A percentile compares a stretch with the other conserved stretches of the same genome.
These are phyloP conservation scores for Glomus cerebriforme DNA, from an alignment of 192 early-diverging fungal genomes.

Conservation along the genomic window DNA sequence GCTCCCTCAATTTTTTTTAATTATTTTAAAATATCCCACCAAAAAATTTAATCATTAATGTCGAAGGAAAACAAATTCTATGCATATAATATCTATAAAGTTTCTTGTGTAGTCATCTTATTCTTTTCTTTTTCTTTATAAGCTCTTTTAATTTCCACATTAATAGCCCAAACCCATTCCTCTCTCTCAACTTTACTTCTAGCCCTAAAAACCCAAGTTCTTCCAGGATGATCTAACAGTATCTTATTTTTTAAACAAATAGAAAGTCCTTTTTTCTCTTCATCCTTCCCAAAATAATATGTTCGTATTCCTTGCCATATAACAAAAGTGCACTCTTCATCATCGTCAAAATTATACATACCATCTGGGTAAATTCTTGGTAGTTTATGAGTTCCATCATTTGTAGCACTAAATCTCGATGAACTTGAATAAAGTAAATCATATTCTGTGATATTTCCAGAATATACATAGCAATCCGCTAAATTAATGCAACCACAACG, in stretches of 20 bases:
- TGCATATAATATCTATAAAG: no score
- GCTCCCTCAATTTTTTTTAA: no score
- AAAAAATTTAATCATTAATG: no score
- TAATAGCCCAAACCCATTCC: slow-evolving; percentile 46
- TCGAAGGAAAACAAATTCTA: no score
- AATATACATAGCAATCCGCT: slow-evolving; percentile 45
- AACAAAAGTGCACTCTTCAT: slow-evolving; percentile 45
- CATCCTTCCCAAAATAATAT: slow-evolving; percentile 35
- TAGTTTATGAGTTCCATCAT: not conserved
- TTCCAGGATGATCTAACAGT: slow-evolving; percentile 5
- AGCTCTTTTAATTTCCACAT: slow-evolving; percentile 42
- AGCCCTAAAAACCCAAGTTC: slow-evolving; percentile 33
- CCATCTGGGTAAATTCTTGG: slow-evolving; percentile 41
- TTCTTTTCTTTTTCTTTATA: not conserved
- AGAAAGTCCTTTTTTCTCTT: slow-evolving; percentile 1
- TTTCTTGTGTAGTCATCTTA: no score
- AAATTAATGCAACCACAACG: slow-evolving; percentile 32
- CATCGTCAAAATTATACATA: slow-evolving; percentile 40
- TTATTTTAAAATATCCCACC: no score
- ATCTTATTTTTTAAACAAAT: not conserved
- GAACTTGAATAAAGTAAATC: slow-evolving; percentile 39
- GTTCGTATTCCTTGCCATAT: slow-evolving; percentile 39
- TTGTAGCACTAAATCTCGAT: slow-evolving; percentile 26
- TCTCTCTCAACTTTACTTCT: slow-evolving; percentile 39
- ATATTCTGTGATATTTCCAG: slow-evolving; percentile 39